Evolutionary conservation across 768 basidiomycete genomes (phyloP).

Genomic region (Clavulina sp.): DNA sequence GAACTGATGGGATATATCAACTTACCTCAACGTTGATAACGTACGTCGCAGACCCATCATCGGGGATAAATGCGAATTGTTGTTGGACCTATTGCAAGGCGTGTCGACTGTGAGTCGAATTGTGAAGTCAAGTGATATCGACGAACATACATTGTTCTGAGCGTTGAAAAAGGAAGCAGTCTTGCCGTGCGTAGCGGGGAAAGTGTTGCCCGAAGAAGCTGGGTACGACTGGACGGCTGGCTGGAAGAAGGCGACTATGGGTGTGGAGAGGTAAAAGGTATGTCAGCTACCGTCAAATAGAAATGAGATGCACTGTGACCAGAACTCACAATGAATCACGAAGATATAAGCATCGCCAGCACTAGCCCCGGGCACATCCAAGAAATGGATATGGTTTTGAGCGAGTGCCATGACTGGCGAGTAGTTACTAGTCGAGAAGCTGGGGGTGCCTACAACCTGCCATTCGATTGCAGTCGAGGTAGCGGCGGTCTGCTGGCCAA

Average conservation of each 20-base stretch:
- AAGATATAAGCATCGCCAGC: conserved; percentile 63
- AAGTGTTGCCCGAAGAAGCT: conserved; percentile 26
- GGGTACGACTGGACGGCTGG: conserved; percentile 44
- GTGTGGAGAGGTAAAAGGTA: not conserved
- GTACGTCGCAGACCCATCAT: conserved; percentile 55
- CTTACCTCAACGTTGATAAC: conserved; percentile 51
- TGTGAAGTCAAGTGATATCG: no score
- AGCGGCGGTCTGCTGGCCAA: conserved; percentile 45
- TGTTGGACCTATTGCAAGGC: conserved; percentile 38
- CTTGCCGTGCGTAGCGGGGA: conserved; percentile 54
- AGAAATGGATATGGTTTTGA: conserved; percentile 74
- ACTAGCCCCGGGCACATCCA: conserved; percentile 47
- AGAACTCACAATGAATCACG: conserved; percentile 68
- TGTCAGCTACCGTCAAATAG: not conserved
- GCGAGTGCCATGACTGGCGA: conserved; percentile 64
- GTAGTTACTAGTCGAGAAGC: conserved; percentile 38
- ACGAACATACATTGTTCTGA: conserved; percentile 26
- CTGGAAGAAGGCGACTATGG: conserved; percentile 68
- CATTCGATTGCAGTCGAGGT: conserved; percentile 38
- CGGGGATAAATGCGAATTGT: conserved; percentile 62
- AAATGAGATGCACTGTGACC: no score
- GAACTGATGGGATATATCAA: not conserved
- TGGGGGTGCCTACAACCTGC: conserved; percentile 39
- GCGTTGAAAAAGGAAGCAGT: conserved; percentile 51
- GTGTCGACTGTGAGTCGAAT: not conserved